Conservation (phyloP, 805 yeast genomes). For the Ogataea saltuana region DNA sequence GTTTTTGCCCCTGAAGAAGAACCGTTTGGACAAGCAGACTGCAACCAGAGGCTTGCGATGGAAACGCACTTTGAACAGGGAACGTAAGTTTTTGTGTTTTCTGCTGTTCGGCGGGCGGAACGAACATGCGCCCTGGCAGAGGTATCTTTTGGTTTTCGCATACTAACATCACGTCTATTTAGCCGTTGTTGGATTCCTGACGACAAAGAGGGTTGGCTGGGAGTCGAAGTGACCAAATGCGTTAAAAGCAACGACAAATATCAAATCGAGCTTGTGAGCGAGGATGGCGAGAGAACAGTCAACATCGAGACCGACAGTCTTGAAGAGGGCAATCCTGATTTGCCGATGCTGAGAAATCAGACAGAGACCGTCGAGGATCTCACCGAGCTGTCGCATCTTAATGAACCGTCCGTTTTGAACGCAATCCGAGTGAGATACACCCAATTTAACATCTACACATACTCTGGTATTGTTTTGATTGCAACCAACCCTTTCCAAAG, state of each 20-base stretch:
- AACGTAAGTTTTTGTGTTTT: constrained; percentile 42
- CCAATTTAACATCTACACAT: constrained; percentile 89
- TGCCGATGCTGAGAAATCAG: constrained; percentile 88
- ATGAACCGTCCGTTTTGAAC: constrained; percentile 94
- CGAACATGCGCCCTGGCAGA: not conserved
- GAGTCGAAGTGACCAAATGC: constrained; percentile 56
- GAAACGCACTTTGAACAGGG: constrained; percentile 46
- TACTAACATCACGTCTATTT: constrained; percentile 13
- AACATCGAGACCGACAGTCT: constrained; percentile 49
- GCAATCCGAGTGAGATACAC: constrained; percentile 89
- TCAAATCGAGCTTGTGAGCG: constrained; percentile 54
- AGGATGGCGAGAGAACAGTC: constrained; percentile 46
- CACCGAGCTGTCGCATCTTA: constrained; percentile 86
- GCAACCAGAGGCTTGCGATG: constrained; percentile 18
- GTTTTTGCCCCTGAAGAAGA: not conserved
- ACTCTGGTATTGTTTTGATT: constrained; percentile 93
- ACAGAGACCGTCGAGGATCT: constrained; percentile 93
- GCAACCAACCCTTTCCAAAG: constrained; percentile 96
- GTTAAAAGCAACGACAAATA: constrained; percentile 45
- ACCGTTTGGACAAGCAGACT: too few relatives aligned
- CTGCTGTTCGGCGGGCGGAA: not conserved
- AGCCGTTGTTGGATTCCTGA: constrained; percentile 86
- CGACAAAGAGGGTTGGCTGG: constrained; percentile 70
- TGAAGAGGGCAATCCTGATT: constrained; percentile 52
- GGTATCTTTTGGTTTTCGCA: too few relatives aligned